A percentile compares a stretch with the other conserved stretches of the same genome.
Conservation (phyloP, 2,329 filamentous ascomycete species). For the Phoma sp. region DNA sequence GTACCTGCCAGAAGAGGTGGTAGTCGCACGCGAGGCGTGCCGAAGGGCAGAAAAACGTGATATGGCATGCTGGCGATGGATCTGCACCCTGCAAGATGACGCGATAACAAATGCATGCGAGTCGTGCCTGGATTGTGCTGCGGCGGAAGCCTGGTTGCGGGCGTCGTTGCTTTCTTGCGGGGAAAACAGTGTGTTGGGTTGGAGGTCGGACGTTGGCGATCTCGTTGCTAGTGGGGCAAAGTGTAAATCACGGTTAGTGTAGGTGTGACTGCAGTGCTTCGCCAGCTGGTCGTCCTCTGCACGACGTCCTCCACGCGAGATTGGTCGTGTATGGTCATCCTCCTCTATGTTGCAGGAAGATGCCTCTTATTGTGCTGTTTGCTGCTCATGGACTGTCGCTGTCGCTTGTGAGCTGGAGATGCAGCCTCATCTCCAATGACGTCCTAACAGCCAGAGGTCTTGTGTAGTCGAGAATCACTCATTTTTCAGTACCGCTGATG, state of each 20-base stretch:
- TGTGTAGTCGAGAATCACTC: too few species aligned
- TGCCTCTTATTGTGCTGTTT: too few species aligned
- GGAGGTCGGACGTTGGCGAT: not conserved
- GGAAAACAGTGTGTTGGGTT: conserved; percentile 1
- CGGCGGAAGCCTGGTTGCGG: not conserved
- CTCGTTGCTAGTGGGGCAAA: not conserved
- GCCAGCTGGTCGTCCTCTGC: not conserved
- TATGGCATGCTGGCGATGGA: conserved; percentile 17
- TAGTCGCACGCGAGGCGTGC: conserved; percentile 14
- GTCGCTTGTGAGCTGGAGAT: too few species aligned
- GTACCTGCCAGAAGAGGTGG: conserved; percentile 32
- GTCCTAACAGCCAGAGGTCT: too few species aligned
- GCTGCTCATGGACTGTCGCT: too few species aligned
- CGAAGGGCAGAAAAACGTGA: conserved; percentile 6
- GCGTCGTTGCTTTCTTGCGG: not conserved
- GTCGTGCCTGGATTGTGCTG: not conserved
- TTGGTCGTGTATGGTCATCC: too few species aligned
- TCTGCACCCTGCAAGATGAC: conserved; percentile 9
- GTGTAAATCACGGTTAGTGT: not conserved
- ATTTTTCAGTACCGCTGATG: too few species aligned
- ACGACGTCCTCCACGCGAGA: too few species aligned
- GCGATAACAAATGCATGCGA: conserved; percentile 5
- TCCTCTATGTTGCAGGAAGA: too few species aligned
- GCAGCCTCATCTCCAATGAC: too few species aligned
- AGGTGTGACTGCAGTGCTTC: not conserved